phyloP scores from a whole-genome alignment of 345 rosid genomes.

The Brassica incana region DNA sequence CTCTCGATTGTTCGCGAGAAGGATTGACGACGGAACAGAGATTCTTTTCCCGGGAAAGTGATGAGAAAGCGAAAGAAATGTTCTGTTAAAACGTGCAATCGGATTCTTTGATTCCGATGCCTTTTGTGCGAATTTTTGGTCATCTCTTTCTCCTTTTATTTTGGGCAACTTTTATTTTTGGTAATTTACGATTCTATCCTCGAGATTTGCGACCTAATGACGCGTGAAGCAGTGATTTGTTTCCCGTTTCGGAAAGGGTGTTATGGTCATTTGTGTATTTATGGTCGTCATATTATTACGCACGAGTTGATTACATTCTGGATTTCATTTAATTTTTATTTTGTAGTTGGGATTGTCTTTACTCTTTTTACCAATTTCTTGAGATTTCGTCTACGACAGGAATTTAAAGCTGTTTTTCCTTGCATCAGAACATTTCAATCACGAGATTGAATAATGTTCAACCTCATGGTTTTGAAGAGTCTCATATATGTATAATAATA shows the following conservation, averaged over 20 bases:
- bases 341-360: not conserved
- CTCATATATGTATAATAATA: too few species aligned
- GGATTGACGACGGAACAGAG: not conserved
- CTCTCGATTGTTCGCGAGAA: too few species aligned
- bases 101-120: not conserved
- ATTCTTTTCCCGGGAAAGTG: conserved; percentile 36
- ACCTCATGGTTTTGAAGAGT: too few species aligned
- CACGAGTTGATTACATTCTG: conserved; percentile 9
- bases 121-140: not conserved
- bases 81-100: not conserved
- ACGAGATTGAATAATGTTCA: not conserved
- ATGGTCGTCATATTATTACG: not conserved
- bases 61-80: conserved; percentile 17
- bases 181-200: not conserved
- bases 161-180: not conserved
- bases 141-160: not conserved
- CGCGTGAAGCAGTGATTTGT: conserved; percentile 8
- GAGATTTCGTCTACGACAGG: not conserved
- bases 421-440: not conserved
- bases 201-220: not conserved
- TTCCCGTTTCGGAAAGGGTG: not conserved
- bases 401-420: not conserved
- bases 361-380: not conserved
- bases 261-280: conserved; percentile 15
- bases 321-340: not conserved